These are phyloP conservation scores for Spencermartinsiella europaea DNA, from an alignment of 805 yeast genomes.

Conservation along the genomic window DNA sequence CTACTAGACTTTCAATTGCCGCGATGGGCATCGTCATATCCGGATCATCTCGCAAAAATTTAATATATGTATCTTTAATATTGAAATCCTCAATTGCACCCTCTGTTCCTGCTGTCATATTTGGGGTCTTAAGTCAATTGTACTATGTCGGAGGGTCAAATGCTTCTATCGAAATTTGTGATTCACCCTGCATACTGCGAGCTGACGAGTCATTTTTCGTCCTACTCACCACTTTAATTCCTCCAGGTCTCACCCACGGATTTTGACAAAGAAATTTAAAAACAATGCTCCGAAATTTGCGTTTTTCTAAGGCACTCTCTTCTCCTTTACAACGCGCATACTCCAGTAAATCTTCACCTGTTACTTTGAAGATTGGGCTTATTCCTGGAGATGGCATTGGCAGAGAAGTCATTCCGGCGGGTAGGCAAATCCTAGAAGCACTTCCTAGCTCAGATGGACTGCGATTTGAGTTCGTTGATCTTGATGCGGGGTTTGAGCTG, in stretches of 20 bases:
- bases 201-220: too few relatives aligned
- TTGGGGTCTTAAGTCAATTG: not conserved
- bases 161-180: not conserved
- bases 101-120: slow-evolving; percentile 1
- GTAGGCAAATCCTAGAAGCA: slow-evolving; percentile 77
- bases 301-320: not conserved
- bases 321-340: not conserved
- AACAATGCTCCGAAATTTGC: not conserved
- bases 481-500: slow-evolving; percentile 91
- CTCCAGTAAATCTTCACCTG: not conserved
- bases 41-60: slow-evolving; percentile 80
- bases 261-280: too few relatives aligned
- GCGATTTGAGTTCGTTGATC: slow-evolving; percentile 76
- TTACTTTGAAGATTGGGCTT: slow-evolving; percentile 39
- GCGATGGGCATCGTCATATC: slow-evolving; percentile 99
- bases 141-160: not conserved
- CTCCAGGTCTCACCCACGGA: too few relatives aligned
- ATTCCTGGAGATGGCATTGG: slow-evolving; percentile 99
- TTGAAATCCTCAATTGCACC: slow-evolving; percentile 45
- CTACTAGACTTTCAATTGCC: slow-evolving; percentile 90
- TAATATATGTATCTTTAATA: slow-evolving; percentile 73
- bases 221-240: too few relatives aligned
- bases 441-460: slow-evolving; percentile 73
- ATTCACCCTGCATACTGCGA: not conserved
- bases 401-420: slow-evolving; percentile 93